These are phyloP conservation scores for Rusavskia elegans DNA, from an alignment of 495 filamentous ascomycete genomes.

Conservation along the genomic window DNA sequence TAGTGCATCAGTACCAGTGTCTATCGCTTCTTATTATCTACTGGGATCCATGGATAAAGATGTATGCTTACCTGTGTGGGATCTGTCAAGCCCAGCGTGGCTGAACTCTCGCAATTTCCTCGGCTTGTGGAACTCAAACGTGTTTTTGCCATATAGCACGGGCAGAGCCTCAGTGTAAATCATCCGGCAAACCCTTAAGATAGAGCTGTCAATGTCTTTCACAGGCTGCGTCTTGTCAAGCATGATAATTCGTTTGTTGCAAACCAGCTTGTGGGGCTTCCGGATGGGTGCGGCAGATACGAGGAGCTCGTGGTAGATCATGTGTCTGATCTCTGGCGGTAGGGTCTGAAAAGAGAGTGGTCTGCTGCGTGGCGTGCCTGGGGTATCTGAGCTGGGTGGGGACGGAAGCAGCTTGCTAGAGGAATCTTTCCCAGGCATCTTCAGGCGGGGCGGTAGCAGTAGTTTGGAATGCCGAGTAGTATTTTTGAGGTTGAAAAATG, in stretches of 20 bases:
- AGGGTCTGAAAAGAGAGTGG: neutral
- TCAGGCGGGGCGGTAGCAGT: neutral
- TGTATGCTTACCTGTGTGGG: neutral
- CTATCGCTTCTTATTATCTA: no score
- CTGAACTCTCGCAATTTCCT: neutral
- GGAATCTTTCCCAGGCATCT: neutral
- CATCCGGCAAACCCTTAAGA: neutral
- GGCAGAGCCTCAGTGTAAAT: neutral
- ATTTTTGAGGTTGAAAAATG: neutral
- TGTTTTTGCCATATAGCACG: conserved; percentile 1
- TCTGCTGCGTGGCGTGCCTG: neutral
- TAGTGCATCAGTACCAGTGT: no score
- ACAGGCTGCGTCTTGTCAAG: neutral
- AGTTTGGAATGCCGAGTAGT: neutral
- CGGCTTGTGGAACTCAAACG: neutral
- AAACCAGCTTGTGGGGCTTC: neutral
- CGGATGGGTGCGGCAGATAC: neutral
- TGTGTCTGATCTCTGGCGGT: neutral
- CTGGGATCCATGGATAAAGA: neutral
- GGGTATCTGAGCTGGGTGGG: neutral
- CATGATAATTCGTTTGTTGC: neutral
- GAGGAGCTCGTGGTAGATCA: conserved; percentile 1
- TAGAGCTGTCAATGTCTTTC: neutral
- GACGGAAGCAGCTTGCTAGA: neutral
- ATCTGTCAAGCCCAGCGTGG: neutral